Evolutionary conservation across 176 grass and related monocot species (phyloP).

Genomic region (Metroxylon sagu): DNA sequence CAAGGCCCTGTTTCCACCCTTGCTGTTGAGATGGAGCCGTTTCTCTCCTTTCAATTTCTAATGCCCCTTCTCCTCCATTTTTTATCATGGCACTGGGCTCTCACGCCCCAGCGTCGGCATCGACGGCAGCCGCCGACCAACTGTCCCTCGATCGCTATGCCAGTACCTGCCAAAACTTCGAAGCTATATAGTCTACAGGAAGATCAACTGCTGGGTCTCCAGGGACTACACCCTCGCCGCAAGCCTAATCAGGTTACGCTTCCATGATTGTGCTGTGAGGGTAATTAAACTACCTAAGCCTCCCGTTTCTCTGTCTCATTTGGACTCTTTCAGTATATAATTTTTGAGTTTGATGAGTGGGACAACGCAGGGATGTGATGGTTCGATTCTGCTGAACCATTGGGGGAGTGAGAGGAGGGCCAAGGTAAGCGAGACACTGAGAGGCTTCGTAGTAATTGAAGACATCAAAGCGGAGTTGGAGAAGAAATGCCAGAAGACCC

Average conservation of each 20-base stretch:
- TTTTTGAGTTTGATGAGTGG: background rate
- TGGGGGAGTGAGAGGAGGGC: constrained; percentile 56
- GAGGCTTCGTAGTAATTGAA: constrained; percentile 63
- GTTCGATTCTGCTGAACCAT: constrained; percentile 51
- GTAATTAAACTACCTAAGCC: constrained; percentile 6
- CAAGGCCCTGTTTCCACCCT: too few relatives aligned
- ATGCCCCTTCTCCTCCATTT: constrained; percentile 15
- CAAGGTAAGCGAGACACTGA: constrained; percentile 41
- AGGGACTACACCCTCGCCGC: constrained; percentile 35
- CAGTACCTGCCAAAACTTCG: constrained; percentile 41
- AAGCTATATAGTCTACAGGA: constrained; percentile 37
- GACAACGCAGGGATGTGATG: constrained; percentile 56
- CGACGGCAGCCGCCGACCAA: background rate
- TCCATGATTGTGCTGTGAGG: constrained; percentile 53
- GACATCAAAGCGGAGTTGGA: constrained; percentile 69
- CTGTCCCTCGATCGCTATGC: constrained; percentile 22
- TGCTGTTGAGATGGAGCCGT: constrained; percentile 9
- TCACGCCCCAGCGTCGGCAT: background rate
- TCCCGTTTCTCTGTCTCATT: background rate
- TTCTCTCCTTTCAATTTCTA: constrained; percentile 5
- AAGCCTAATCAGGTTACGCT: constrained; percentile 49
- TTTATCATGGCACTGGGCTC: background rate
- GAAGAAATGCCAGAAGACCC: constrained; percentile 32
- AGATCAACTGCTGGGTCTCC: constrained; percentile 31
- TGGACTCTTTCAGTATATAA: too few relatives aligned